phyloP scores from a whole-genome alignment of 2,329 filamentous ascomycete genomes.

The Epichloe aotearoae region DNA sequence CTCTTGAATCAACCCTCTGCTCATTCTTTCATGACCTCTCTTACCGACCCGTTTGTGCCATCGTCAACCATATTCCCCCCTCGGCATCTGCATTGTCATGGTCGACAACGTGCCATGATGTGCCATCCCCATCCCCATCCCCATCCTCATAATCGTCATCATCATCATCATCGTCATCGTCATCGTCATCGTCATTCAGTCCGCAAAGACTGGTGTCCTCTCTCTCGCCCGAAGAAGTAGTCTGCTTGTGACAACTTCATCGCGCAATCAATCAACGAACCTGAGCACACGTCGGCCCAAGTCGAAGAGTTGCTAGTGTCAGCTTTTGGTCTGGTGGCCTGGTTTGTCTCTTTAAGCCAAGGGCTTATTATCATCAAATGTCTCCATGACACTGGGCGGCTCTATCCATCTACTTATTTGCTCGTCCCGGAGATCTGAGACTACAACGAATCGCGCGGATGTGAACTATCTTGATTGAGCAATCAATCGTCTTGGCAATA shows the following conservation, averaged over 20 bases:
- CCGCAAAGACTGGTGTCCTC: background rate
- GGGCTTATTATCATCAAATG: background rate
- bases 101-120: background rate
- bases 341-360: background rate
- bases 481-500: background rate
- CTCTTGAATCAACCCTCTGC: background rate
- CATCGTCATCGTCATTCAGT: background rate
- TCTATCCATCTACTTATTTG: background rate
- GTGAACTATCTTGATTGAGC: background rate
- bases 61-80: background rate
- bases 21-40: background rate
- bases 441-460: background rate
- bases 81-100: background rate
- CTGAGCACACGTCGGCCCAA: background rate
- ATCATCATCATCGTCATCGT: accelerated
- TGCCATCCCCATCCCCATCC: background rate
- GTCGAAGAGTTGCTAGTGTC: background rate
- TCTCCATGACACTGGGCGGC: background rate
- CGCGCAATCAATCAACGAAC: background rate
- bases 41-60: background rate
- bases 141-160: background rate
- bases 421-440: background rate
- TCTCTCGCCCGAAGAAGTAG: background rate
- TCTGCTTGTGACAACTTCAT: background rate
- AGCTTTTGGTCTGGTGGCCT: background rate